Percentiles rank a stretch among this genome's conserved stretches.
These are phyloP conservation scores for Sporothrix luriei DNA, from an alignment of 2,329 filamentous ascomycete genomes.

Conservation along the genomic window DNA sequence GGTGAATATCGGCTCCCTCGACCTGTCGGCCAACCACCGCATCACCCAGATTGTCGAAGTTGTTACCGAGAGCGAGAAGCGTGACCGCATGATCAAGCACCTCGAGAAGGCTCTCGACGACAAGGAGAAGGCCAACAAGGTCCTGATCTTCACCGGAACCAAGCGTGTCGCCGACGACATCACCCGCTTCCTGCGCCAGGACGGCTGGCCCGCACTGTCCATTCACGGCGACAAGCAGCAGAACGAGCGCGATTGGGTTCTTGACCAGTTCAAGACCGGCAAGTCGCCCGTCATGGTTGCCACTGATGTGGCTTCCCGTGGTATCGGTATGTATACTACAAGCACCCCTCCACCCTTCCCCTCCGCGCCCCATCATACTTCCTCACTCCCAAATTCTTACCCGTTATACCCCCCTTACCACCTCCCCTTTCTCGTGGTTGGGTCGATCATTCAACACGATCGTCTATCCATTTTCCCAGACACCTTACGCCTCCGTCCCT, in stretches of 20 bases:
- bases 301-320: constrained; percentile 98
- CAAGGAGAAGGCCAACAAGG: constrained; percentile 90
- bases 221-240: constrained; percentile 99
- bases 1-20: constrained; percentile 97
- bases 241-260: constrained; percentile 98
- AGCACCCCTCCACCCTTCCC: constrained; percentile 45
- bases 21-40: constrained; percentile 93
- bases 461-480: no score
- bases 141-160: constrained; percentile 88
- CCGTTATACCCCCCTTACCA: constrained; percentile 49
- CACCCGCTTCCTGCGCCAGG: constrained; percentile 93
- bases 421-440: constrained; percentile 36
- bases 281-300: constrained; percentile 99
- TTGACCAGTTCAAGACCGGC: constrained; percentile 99
- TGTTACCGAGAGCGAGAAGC: constrained; percentile 94
- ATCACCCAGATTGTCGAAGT: constrained; percentile 98
- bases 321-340: constrained; percentile 93
- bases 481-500: neutral
- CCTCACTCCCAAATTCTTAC: neutral
- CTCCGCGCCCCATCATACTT: constrained; percentile 32
- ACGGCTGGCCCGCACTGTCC: constrained; percentile 95
- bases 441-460: neutral
- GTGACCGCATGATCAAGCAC: constrained; percentile 95
- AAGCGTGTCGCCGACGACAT: constrained; percentile 98
- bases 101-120: constrained; percentile 98